Evolutionary conservation across 1,284 basidiomycete species (phyloP).

Genomic region (Apiotrichum veenhuisii): DNA sequence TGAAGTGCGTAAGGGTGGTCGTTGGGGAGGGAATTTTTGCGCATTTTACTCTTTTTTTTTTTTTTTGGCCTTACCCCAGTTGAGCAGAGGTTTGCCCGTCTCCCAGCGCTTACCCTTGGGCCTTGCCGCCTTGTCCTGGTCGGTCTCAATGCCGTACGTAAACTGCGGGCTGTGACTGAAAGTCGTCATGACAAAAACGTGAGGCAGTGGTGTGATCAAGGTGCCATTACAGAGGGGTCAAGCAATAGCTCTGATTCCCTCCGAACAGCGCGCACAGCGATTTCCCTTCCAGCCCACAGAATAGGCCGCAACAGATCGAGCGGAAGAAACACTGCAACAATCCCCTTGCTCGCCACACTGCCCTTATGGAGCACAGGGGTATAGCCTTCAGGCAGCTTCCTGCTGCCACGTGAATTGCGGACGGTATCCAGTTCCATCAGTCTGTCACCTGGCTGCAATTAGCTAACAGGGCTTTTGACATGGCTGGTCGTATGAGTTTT

Average conservation of each 20-base stretch:
- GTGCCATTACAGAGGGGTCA: no score
- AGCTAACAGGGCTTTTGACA: no score
- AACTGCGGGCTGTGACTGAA: no score
- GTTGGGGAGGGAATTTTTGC: neutral
- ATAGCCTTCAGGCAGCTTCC: neutral
- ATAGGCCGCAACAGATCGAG: neutral
- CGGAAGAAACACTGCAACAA: neutral
- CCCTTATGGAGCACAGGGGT: neutral
- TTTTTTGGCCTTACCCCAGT: neutral
- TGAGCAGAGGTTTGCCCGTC: neutral
- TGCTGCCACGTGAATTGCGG: neutral
- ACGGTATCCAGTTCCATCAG: no score
- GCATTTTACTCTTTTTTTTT: neutral
- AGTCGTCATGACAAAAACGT: no score
- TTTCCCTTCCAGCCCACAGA: no score
- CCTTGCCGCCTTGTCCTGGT: neutral
- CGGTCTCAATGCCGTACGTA: no score
- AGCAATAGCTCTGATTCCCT: no score
- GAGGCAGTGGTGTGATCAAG: no score
- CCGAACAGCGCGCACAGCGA: no score
- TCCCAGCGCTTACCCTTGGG: neutral
- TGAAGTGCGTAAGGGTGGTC: conserved; percentile 3
- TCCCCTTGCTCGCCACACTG: neutral
- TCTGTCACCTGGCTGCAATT: no score
- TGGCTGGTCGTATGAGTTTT: no score